Percentiles rank a stretch among this genome's conserved stretches.
Evolutionary conservation across 129 eudicot genomes (phyloP).

Genomic region (Pittosporum tobira): DNA sequence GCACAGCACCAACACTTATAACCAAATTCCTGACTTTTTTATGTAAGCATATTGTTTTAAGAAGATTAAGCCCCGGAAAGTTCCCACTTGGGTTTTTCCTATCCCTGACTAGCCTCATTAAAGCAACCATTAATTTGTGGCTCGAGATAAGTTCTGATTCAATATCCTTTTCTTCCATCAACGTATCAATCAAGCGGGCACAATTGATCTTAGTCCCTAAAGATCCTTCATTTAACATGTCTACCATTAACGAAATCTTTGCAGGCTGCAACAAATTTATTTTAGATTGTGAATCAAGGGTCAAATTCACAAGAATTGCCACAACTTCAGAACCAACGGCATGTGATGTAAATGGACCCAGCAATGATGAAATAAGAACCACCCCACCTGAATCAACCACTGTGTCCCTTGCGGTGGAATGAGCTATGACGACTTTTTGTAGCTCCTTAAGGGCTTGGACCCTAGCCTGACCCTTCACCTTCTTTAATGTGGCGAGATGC

Average conservation of each 20-base stretch:
- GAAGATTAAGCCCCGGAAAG: slow-evolving; percentile 26
- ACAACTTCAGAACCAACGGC: slow-evolving; percentile 42
- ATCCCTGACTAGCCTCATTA: slow-evolving; percentile 33
- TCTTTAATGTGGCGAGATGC: slow-evolving; percentile 30
- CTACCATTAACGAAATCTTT: slow-evolving; percentile 35
- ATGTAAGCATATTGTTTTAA: slow-evolving; percentile 27
- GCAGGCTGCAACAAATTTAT: slow-evolving; percentile 30
- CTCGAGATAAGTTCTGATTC: slow-evolving; percentile 30
- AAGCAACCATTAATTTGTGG: slow-evolving; percentile 31
- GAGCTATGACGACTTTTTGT: slow-evolving; percentile 25
- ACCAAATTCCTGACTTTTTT: slow-evolving; percentile 20
- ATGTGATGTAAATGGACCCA: slow-evolving; percentile 42
- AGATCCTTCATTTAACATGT: slow-evolving; percentile 45
- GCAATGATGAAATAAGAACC: slow-evolving; percentile 20
- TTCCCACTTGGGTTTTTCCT: slow-evolving; percentile 24
- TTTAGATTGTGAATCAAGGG: slow-evolving; percentile 21
- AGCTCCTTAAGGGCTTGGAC: slow-evolving; percentile 35
- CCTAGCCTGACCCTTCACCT: slow-evolving; percentile 47
- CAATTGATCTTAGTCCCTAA: slow-evolving; percentile 41
- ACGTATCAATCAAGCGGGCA: slow-evolving; percentile 17
- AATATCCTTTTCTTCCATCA: slow-evolving; percentile 31
- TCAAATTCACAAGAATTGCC: slow-evolving; percentile 35
- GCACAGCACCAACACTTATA: slow-evolving; percentile 34
- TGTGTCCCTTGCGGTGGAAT: slow-evolving; percentile 17
- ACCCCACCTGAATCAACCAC: slow-evolving; percentile 41